These are phyloP conservation scores for Tulasnella sp. DNA, from an alignment of 768 basidiomycete species.

Conservation along the genomic window DNA sequence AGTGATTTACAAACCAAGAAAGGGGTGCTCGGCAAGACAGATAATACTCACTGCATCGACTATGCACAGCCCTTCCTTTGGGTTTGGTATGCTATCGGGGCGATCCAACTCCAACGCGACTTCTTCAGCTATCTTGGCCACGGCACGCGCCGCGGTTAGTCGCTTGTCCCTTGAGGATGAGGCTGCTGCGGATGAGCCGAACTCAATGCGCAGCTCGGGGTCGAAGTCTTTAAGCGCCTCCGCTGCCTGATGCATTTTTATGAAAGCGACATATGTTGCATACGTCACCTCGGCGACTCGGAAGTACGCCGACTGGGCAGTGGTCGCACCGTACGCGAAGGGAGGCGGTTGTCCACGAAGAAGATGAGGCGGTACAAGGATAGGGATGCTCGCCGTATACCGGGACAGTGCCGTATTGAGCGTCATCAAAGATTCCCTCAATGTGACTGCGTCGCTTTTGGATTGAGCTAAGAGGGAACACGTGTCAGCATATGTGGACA, in stretches of 20 bases:
- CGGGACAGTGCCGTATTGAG: slow-evolving; percentile 2
- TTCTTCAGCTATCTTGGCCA: not conserved
- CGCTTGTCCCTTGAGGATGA: slow-evolving; percentile 6
- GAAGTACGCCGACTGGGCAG: not conserved
- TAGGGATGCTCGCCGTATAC: slow-evolving; percentile 4
- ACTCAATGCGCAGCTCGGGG: not conserved
- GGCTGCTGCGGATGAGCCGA: not conserved
- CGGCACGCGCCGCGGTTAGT: not conserved
- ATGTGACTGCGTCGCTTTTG: not conserved
- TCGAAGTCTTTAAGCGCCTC: slow-evolving; percentile 9
- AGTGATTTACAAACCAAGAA: not conserved
- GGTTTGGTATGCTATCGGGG: slow-evolving; percentile 1
- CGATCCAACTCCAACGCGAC: not conserved
- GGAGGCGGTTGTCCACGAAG: not conserved
- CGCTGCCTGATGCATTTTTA: slow-evolving; percentile 15
- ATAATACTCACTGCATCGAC: slow-evolving; percentile 4
- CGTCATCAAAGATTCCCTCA: not conserved
- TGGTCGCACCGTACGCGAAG: slow-evolving; percentile 1
- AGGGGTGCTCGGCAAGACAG: not conserved
- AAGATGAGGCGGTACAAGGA: not conserved
- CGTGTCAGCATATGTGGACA: not conserved
- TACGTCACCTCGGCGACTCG: slow-evolving; percentile 2
- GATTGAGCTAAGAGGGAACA: slow-evolving; percentile 2
- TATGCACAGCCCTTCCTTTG: slow-evolving; percentile 9
- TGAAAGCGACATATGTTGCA: slow-evolving; percentile 8